Conservation (phyloP, 768 basidiomycete genomes). For the Serendipita sp. region DNA sequence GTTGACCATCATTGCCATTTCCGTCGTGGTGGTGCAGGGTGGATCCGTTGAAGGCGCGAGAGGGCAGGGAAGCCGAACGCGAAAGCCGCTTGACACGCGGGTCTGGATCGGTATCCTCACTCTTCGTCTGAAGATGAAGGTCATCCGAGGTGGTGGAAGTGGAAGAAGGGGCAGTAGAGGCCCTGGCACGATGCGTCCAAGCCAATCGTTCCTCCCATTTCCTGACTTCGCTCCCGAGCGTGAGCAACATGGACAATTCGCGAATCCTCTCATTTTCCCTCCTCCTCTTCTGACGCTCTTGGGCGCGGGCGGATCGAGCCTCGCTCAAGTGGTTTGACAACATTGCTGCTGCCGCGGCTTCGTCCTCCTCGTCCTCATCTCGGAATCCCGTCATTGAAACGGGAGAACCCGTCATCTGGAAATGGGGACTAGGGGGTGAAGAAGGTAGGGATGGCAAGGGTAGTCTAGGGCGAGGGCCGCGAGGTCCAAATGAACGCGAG, state of each 20-base stretch:
- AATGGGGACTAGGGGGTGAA: not conserved
- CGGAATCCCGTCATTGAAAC: not conserved
- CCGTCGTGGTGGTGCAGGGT: not conserved
- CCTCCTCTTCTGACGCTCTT: not conserved
- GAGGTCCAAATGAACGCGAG: constrained; percentile 34
- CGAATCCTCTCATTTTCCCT: not conserved
- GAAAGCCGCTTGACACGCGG: not conserved
- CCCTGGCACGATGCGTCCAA: not conserved
- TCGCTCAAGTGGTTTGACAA: not conserved
- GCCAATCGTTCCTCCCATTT: constrained; percentile 6
- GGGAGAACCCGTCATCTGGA: not conserved
- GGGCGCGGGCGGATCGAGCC: not conserved
- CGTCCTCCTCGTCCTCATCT: not conserved
- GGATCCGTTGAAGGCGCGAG: not conserved
- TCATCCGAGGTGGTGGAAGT: not conserved
- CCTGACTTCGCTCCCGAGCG: constrained; percentile 3
- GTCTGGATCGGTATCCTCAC: not conserved
- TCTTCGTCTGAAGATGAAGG: not conserved
- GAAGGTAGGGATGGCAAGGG: constrained; percentile 73
- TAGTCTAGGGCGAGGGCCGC: constrained; percentile 61
- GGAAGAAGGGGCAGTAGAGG: not conserved
- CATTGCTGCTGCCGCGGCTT: not conserved
- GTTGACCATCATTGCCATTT: too few relatives aligned
- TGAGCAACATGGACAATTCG: not conserved
- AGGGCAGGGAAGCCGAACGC: not conserved